These are phyloP conservation scores for Clitocybe nebularis DNA, from an alignment of 1,284 basidiomycete species.

Conservation along the genomic window DNA sequence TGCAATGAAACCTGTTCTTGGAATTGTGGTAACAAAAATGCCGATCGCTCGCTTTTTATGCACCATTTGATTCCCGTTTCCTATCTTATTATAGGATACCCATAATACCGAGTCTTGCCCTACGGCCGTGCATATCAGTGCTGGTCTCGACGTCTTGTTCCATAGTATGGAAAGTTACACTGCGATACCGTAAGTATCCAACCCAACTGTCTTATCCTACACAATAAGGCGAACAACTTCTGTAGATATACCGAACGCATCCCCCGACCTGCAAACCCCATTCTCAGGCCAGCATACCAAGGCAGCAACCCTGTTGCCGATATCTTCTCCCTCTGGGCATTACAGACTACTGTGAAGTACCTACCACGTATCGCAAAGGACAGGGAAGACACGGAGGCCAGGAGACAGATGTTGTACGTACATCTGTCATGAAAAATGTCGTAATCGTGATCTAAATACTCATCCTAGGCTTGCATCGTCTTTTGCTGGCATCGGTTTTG, in stretches of 20 bases:
- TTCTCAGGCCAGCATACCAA: constrained; percentile 90
- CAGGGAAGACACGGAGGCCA: constrained; percentile 77
- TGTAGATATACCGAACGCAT: constrained; percentile 82
- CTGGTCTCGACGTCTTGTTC: constrained; percentile 92
- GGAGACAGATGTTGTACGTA: constrained; percentile 85
- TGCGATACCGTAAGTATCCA: constrained; percentile 79
- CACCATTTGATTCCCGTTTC: not conserved
- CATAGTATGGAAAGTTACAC: constrained; percentile 94
- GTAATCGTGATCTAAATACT: constrained; percentile 3
- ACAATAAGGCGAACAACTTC: constrained; percentile 9
- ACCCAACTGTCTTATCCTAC: too few relatives aligned
- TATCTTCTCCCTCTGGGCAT: constrained; percentile 94
- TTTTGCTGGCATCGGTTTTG: constrained; percentile 94
- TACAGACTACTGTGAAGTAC: constrained; percentile 87
- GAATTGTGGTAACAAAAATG: constrained; percentile 72
- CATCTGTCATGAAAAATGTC: not conserved
- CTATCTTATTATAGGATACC: constrained; percentile 51
- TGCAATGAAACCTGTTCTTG: constrained; percentile 86
- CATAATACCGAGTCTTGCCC: constrained; percentile 85
- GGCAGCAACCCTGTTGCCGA: constrained; percentile 96
- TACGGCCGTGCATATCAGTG: constrained; percentile 83
- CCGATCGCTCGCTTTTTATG: too few relatives aligned
- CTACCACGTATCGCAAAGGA: constrained; percentile 86
- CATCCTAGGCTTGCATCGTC: constrained; percentile 71
- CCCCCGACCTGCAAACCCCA: constrained; percentile 87